Conservation (phyloP, 108 stramenopile species). For the Stephanodiscus minutulus region DNA sequence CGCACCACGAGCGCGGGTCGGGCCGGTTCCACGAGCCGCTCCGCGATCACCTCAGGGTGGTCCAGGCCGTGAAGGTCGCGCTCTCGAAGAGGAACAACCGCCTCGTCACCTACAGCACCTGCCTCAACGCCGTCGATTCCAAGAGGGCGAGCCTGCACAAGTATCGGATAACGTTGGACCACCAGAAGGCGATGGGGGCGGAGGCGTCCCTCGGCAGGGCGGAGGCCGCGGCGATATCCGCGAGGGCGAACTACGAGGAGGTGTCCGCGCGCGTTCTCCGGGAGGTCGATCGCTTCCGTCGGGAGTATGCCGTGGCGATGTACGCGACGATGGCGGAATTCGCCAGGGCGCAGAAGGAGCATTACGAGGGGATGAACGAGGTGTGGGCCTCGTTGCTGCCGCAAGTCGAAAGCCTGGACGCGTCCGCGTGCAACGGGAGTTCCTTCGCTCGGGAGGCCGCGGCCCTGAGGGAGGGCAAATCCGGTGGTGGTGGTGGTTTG, state of each 20-base stretch:
- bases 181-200: slow-evolving; percentile 44
- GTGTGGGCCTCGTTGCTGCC: slow-evolving; percentile 57
- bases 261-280: slow-evolving; percentile 56
- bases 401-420: slow-evolving; percentile 40
- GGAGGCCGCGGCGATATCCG: slow-evolving; percentile 36
- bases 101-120: slow-evolving; percentile 60
- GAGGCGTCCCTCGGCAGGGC: slow-evolving; percentile 43
- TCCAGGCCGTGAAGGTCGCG: slow-evolving; percentile 79
- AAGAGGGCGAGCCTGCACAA: slow-evolving; percentile 41
- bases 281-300: slow-evolving; percentile 58
- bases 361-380: slow-evolving; percentile 57
- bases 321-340: slow-evolving; percentile 65
- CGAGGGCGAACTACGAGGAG: slow-evolving; percentile 57
- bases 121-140: slow-evolving; percentile 44
- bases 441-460: slow-evolving; percentile 26
- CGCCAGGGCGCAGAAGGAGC: slow-evolving; percentile 64
- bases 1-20: slow-evolving; percentile 67
- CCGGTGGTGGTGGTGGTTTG: neutral
- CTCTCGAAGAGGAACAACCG: slow-evolving; percentile 70
- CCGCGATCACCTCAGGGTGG: slow-evolving; percentile 68
- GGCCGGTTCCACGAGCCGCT: slow-evolving; percentile 70
- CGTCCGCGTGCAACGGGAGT: slow-evolving; percentile 11
- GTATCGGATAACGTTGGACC: slow-evolving; percentile 36
- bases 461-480: slow-evolving; percentile 16
- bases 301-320: slow-evolving; percentile 65